Evolutionary conservation across 805 yeast species (phyloP), one percentile per base, ranked within the genome.

Genomic region (Wickerhamiella musiphila): DNA sequence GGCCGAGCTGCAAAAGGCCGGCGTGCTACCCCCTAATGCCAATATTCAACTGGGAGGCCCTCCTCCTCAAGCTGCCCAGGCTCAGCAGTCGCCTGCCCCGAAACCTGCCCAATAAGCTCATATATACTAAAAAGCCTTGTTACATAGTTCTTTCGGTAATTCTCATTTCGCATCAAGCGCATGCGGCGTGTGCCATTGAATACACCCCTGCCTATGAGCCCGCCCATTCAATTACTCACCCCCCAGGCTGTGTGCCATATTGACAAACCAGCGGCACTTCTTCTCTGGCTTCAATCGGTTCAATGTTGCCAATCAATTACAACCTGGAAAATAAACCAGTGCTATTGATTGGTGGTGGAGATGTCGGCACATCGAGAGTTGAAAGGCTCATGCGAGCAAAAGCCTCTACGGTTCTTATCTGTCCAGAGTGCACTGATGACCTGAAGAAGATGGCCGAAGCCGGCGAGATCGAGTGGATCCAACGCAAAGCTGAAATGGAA

Each of bases 281-380:
- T n/a, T n/a, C n/a, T n/a, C n/a, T n/a, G n/a, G n/a, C n/a, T n/a
- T n/a, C n/a, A n/a, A n/a, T 10, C n/a, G 26, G 18, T 24, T 4
- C 13, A 38, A 29, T 41, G 34, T 29, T 40, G 29, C 41, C 39
- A 26, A 30, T 46, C 10, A 49, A 49, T 13, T 37, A 38, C 37
- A 37, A 34, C 12, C 30, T 41, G 20, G 28, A 37, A 54, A 65
- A 63, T 40, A 63, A 63, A 29, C 78, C 67, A 42, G 78, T 77
- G 11, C 58, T 78, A 7, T 77, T 78, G 1, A 67, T 78, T 25
- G 93, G 93, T 0, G 82, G 76, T 5, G 62, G 62, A 6, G 55
- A 51, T 29, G 93, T 79, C 6, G 93, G 83, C 0, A 58, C 72
- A 8, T 66, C 81, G 12, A 54, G 93, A 32, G 69, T 78, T 3